These are phyloP conservation scores for Sporothrix variecibatus DNA, from an alignment of 2,329 filamentous ascomycete genomes.

Conservation along the genomic window DNA sequence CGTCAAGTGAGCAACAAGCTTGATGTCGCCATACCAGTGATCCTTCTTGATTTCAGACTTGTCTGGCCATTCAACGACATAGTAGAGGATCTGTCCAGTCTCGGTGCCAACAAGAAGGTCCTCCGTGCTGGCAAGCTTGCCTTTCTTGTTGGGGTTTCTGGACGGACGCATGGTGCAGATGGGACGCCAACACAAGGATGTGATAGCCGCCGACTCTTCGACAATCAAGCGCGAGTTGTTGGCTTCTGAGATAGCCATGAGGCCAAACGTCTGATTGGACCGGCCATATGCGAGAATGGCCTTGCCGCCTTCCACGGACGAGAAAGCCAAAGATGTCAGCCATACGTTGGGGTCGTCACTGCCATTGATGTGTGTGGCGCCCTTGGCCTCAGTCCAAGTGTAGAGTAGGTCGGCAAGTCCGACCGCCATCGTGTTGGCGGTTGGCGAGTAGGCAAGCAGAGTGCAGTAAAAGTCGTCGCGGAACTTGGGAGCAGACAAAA, in stretches of 20 bases:
- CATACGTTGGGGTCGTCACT: conserved; percentile 52
- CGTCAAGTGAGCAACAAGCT: conserved; percentile 72
- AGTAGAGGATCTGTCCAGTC: conserved; percentile 79
- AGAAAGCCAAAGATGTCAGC: conserved; percentile 88
- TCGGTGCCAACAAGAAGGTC: conserved; percentile 88
- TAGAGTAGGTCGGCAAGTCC: conserved; percentile 80
- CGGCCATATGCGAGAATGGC: conserved; percentile 84
- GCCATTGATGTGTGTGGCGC: conserved; percentile 60
- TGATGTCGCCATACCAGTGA: conserved; percentile 77
- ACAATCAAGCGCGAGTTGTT: conserved; percentile 55
- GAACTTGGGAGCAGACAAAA: conserved; percentile 85
- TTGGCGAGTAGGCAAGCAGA: conserved; percentile 78
- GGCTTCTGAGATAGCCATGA: conserved; percentile 74
- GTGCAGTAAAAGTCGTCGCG: conserved; percentile 97
- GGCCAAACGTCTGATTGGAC: conserved; percentile 71
- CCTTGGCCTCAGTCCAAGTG: conserved; percentile 78
- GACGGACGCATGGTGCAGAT: conserved; percentile 56
- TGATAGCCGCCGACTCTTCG: conserved; percentile 69
- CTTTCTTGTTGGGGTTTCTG: conserved; percentile 49
- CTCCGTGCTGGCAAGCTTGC: conserved; percentile 65
- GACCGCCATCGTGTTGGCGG: conserved; percentile 75
- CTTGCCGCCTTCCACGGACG: conserved; percentile 71
- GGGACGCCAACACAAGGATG: conserved; percentile 81
- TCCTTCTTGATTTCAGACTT: conserved; percentile 63
- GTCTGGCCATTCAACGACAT: conserved; percentile 81